A percentile compares a stretch with the other conserved stretches of the same genome.
phyloP scores from a whole-genome alignment of 352 stramenopile genomes.

The Phytopythium ostracodes region DNA sequence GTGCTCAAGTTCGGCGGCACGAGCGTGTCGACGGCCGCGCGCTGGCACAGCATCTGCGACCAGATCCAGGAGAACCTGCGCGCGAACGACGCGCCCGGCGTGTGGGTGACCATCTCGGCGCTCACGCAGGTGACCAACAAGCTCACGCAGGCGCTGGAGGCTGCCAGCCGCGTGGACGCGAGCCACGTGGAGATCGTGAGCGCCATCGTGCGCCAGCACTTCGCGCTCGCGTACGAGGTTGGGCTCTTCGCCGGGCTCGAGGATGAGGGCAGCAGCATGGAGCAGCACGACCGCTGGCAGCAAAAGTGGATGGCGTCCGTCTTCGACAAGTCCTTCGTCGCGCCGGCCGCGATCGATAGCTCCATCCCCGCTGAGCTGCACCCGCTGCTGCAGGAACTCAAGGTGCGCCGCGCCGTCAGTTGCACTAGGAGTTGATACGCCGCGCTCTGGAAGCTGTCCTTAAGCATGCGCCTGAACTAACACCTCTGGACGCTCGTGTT shows the following conservation, averaged over 20 bases:
- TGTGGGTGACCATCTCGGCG: constrained; percentile 88
- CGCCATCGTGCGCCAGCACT: constrained; percentile 66
- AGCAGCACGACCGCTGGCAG: constrained; percentile 52
- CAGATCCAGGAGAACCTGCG: constrained; percentile 61
- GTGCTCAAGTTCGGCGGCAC: constrained; percentile 90
- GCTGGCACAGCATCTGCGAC: constrained; percentile 77
- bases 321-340: constrained; percentile 47
- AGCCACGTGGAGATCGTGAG: constrained; percentile 42
- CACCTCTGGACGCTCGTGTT: not conserved
- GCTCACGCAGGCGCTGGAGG: constrained; percentile 53
- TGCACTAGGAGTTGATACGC: too few species aligned
- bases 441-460: too few species aligned
- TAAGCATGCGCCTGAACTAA: too few species aligned
- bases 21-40: constrained; percentile 74
- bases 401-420: constrained; percentile 4
- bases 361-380: constrained; percentile 43
- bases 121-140: constrained; percentile 87
- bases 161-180: constrained; percentile 30
- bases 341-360: constrained; percentile 33
- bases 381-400: constrained; percentile 71
- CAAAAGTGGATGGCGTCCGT: constrained; percentile 58
- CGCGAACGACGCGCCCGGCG: constrained; percentile 27
- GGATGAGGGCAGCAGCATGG: constrained; percentile 29
- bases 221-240: constrained; percentile 65
- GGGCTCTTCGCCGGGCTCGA: constrained; percentile 47